Evolutionary conservation across 768 basidiomycete species (phyloP).

Genomic region (Termitomyces sp.): DNA sequence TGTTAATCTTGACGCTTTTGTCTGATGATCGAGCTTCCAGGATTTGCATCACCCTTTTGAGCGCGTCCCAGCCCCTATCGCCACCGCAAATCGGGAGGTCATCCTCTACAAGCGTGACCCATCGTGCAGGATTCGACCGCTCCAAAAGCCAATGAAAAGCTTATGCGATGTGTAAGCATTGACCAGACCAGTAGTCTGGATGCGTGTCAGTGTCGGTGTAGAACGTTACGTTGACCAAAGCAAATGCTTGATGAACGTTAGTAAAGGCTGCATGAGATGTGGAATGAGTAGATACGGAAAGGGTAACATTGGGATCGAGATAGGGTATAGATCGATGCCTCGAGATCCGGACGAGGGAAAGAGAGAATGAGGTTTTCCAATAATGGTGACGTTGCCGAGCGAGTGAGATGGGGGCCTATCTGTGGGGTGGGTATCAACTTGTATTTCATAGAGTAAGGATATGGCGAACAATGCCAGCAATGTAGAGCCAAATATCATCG

Average conservation of each 20-base stretch:
- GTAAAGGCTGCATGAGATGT: conserved; percentile 31
- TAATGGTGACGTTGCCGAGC: conserved; percentile 24
- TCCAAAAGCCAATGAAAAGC: conserved; percentile 36
- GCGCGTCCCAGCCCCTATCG: conserved; percentile 30
- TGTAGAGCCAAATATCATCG: conserved; percentile 19
- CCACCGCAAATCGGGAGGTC: conserved; percentile 42
- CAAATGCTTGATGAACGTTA: conserved; percentile 24
- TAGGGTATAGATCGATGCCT: conserved; percentile 32
- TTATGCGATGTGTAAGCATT: conserved; percentile 41
- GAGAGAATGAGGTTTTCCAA: conserved; percentile 41
- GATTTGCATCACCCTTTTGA: conserved; percentile 31
- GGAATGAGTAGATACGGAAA: conserved; percentile 41
- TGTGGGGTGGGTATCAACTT: conserved; percentile 11
- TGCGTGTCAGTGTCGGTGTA: conserved; percentile 31
- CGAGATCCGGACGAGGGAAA: conserved; percentile 36
- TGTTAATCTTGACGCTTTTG: conserved; percentile 14
- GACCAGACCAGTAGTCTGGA: conserved; percentile 25
- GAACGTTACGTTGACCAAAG: conserved; percentile 24
- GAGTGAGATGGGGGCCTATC: conserved; percentile 22
- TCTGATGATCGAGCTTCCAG: conserved; percentile 23
- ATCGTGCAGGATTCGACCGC: conserved; percentile 28
- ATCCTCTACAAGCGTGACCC: conserved; percentile 44
- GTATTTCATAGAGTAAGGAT: conserved; percentile 14
- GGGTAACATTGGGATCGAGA: conserved; percentile 24
- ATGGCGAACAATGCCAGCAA: conserved; percentile 21